Evolutionary conservation across 208 protist genomes (phyloP).

Genomic region (Angomonas desouzai): DNA sequence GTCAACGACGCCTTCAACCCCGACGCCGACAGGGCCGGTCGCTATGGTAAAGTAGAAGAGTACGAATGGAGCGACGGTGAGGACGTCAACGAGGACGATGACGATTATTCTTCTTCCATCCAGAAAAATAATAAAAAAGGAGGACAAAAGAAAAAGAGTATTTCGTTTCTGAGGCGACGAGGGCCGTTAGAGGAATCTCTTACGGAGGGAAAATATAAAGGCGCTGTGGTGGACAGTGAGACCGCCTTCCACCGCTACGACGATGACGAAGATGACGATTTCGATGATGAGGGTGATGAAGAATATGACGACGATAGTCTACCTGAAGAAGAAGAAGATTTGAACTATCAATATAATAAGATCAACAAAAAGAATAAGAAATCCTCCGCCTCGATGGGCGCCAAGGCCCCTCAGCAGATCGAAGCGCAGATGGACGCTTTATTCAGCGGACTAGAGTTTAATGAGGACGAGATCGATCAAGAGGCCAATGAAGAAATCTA

Average conservation of each 20-base stretch:
- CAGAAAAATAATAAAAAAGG: conserved; percentile 9
- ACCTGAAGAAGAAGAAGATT: conserved; percentile 1
- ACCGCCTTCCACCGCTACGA: background rate
- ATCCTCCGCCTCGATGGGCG: conserved; percentile 60
- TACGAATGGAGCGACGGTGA: conserved; percentile 25
- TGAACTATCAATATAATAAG: conserved; percentile 66
- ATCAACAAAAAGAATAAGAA: conserved; percentile 61
- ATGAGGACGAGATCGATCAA: background rate
- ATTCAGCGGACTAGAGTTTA: conserved; percentile 1
- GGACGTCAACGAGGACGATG: conserved; percentile 8
- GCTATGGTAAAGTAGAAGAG: conserved; percentile 27
- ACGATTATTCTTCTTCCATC: conserved; percentile 9
- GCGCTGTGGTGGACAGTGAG: background rate
- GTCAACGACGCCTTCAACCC: conserved; percentile 62
- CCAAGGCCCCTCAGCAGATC: conserved; percentile 28
- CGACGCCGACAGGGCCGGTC: conserved; percentile 12
- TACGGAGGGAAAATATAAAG: background rate
- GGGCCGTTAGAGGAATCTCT: conserved; percentile 8
- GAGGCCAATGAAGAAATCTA: conserved; percentile 14
- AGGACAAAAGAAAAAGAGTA: too few species aligned
- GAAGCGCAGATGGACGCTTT: conserved; percentile 50
- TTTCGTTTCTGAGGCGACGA: background rate
- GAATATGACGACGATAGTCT: background rate
- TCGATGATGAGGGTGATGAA: conserved; percentile 6
- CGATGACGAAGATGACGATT: background rate